Evolutionary conservation across 192 early-diverging fungal genomes (phyloP), one percentile per base, ranked within the genome.

Genomic region (Linderina pennispora): DNA sequence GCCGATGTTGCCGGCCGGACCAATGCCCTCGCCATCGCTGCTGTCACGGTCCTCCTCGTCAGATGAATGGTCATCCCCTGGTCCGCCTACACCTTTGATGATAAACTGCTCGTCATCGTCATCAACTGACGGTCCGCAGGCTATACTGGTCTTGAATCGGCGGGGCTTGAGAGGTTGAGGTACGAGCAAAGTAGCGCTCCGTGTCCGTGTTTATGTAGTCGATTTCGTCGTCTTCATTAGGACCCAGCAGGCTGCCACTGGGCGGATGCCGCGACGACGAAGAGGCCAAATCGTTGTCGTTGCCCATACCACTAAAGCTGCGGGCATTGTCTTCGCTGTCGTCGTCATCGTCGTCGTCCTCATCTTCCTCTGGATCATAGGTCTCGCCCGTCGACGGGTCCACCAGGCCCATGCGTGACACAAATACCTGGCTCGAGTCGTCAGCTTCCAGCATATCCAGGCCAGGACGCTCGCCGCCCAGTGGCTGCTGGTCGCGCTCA

Each of bases 401-500:
- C 7, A 72, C 62, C 10, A 72, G 50, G 0, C 62, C 62, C 60
- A 72, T 74, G 28, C 57, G 61, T 9, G 68, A 72, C n/a, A 63
- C 68, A 64, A 65, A 72, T 11, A 72, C 62, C 36, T 72, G 60
- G 23, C 24, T 47, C 2, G 47, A 44, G 13, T 36, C 24, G 16
- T 48, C 54, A 6, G 24, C 25, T 11, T 15, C 35, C 28, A 62
- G 42, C 36, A 55, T 55, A 16, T 65, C 60, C 17, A 50, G 38
- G 28, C 63, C 67, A 1, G 68, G 66, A 23, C 62, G 51, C 38
- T 71, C 74, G 47, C 63, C 74, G 1, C 67, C 74, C 7, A 71
- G 57, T 8, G 74, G 67, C 53, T 62, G 62, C 48, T 65, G 66
- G 24, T 65, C 74, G 47, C 62, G 58, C 36, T 71, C 67, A 3